These are phyloP conservation scores for Jacaranda copaia DNA, from an alignment of 257 asterid genomes.

Conservation along the genomic window DNA sequence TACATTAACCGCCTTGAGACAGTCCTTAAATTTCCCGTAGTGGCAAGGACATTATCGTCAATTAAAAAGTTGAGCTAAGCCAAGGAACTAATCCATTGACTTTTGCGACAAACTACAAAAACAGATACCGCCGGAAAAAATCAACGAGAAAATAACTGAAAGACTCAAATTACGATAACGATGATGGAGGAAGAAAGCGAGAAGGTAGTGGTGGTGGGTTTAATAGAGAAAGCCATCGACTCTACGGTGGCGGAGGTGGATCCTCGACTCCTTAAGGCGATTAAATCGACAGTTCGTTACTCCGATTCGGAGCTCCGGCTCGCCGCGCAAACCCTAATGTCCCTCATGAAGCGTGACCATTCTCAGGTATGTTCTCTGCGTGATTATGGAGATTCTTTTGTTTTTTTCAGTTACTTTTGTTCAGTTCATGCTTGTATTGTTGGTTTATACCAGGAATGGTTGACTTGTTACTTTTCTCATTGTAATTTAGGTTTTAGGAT, in stretches of 20 bases:
- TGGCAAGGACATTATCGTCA: constrained; percentile 32
- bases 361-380: constrained; percentile 65
- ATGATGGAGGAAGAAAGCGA: constrained; percentile 52
- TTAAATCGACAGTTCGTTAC: constrained; percentile 75
- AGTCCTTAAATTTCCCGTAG: too few species aligned
- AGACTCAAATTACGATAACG: constrained; percentile 15
- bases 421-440: background rate
- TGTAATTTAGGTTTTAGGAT: constrained; percentile 30
- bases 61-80: background rate
- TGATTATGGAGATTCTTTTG: background rate
- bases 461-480: background rate
- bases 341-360: constrained; percentile 84
- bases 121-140: constrained; percentile 9
- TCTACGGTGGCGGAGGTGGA: constrained; percentile 82
- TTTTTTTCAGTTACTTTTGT: background rate
- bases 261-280: constrained; percentile 85
- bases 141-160: background rate
- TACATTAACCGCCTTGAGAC: constrained; percentile 28
- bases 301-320: constrained; percentile 84
- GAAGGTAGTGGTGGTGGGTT: constrained; percentile 46
- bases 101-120: background rate
- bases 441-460: background rate
- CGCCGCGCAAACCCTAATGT: constrained; percentile 82
- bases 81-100: background rate
- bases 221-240: constrained; percentile 71